Base-by-base conservation (phyloP, 768 basidiomycete genomes). In the Hypholoma fasciculare region DNA sequence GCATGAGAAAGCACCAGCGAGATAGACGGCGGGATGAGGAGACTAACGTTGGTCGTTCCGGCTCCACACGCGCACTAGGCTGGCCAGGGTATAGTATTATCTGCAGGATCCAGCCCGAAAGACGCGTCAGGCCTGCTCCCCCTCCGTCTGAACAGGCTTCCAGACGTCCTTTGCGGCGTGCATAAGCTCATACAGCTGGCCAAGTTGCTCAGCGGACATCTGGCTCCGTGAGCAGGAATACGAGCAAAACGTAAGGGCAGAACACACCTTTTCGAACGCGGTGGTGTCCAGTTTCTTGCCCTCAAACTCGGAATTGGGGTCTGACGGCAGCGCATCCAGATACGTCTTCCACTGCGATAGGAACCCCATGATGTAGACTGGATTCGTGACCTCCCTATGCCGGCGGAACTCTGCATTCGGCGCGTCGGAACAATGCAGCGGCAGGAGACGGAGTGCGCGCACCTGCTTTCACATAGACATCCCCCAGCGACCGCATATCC, bases 281-380 rank as follows among this genome's bases (percentile, higher is more conserved):
- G 83, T 86, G 9, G 85, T 70, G 69, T 94, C 90, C 38, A 95
- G 73, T 59, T 74, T 88, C 70, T 83, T 87, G 34, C 89, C 90
- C 30, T 66, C 66, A 65, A 90, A 93, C 36, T 64, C 67, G 53
- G 69, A 74, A 37, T 81, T 77, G 5, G 74, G 67, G 13, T 78
- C 81, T 26, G 65, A 72, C 12, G 86, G 86, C 36, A 90, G 70
- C 59, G 83, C 73, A 64, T 96, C 93, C 56, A 98, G 80, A 72
- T 99, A 98, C 57, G 83, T 71, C 72, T 96, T 97, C 96, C 96
- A 99, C 67, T 98, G 92, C 3, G 90, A 89, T 8, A 98, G 79
- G 69, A 99, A 99, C 2, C 94, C 95, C 70, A 98, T 96, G 60
- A 98, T 86, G 70, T 98, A 87, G 7, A 88, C 79, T 2, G 94